Conservation (phyloP, 2,329 filamentous ascomycete species). For the Cercospora zeina region DNA sequence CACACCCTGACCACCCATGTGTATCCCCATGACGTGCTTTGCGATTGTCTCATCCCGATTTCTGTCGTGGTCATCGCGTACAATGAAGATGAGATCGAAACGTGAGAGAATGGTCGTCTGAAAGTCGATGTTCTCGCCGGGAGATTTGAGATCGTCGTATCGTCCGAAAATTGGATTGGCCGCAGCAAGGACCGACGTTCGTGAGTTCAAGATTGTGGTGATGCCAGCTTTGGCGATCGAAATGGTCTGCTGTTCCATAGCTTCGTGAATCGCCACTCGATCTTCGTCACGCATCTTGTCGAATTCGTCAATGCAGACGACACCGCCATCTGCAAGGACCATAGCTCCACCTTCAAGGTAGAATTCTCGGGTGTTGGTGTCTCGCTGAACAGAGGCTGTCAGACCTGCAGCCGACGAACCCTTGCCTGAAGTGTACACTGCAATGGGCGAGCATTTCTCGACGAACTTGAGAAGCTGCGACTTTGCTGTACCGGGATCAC, state of each 20-base stretch:
- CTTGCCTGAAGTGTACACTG: conserved; percentile 98
- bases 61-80: conserved; percentile 89
- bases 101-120: conserved; percentile 96
- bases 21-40: conserved; percentile 94
- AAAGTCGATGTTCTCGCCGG: conserved; percentile 98
- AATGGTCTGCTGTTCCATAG: conserved; percentile 99
- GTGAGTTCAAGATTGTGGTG: conserved; percentile 93
- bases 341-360: conserved; percentile 98
- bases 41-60: conserved; percentile 90
- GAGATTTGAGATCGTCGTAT: conserved; percentile 96
- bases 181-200: conserved; percentile 91
- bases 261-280: conserved; percentile 96
- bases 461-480: conserved; percentile 97
- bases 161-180: conserved; percentile 97
- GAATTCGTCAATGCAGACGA: conserved; percentile 98
- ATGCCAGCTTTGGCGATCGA: conserved; percentile 98
- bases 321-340: conserved; percentile 94
- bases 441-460: conserved; percentile 91
- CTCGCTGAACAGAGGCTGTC: conserved; percentile 92
- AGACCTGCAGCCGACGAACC: conserved; percentile 96
- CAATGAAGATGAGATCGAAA: conserved; percentile 99
- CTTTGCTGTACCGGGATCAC: conserved; percentile 97
- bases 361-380: conserved; percentile 89
- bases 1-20: conserved; percentile 83
- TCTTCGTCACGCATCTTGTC: conserved; percentile 99